A percentile compares a stretch with the other conserved stretches of the same genome.
Evolutionary conservation across 345 rosid species (phyloP).

Genomic region (Pugionium dolabratum): DNA sequence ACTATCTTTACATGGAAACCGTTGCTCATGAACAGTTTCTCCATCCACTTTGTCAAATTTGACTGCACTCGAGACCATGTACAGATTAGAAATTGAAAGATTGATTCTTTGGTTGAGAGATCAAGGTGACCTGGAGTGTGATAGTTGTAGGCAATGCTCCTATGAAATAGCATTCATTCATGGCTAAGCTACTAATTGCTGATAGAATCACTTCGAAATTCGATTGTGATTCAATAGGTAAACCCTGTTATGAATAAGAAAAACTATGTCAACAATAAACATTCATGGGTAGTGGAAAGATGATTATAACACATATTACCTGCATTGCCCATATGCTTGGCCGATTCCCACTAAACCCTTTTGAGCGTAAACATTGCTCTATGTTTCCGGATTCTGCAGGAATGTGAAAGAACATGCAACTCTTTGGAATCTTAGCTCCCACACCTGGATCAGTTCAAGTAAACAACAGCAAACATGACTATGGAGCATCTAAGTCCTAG

Average conservation of each 20-base stretch:
- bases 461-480: conserved; percentile 1
- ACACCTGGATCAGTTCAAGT: conserved; percentile 53
- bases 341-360: conserved; percentile 71
- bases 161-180: conserved; percentile 60
- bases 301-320: conserved; percentile 45
- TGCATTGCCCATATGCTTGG: conserved; percentile 90
- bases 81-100: neutral
- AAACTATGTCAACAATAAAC: conserved; percentile 16
- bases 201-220: conserved; percentile 65
- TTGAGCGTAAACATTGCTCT: conserved; percentile 50
- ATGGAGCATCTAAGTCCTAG: neutral
- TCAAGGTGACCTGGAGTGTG: conserved; percentile 49
- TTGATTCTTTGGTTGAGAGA: neutral
- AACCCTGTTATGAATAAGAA: conserved; percentile 49
- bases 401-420: conserved; percentile 69
- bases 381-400: conserved; percentile 55
- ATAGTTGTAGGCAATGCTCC: conserved; percentile 77
- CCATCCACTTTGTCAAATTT: conserved; percentile 53
- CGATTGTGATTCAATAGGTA: conserved; percentile 61
- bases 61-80: conserved; percentile 43
- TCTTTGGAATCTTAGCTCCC: conserved; percentile 77
- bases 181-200: conserved; percentile 60
- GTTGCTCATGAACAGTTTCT: conserved; percentile 67
- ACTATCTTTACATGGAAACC: conserved; percentile 57
- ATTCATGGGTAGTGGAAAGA: neutral